Percentiles rank a stretch among this genome's conserved stretches.
These are phyloP conservation scores for Yamadazyma jaroonii DNA, from an alignment of 1,139 yeast genomes.

Conservation along the genomic window DNA sequence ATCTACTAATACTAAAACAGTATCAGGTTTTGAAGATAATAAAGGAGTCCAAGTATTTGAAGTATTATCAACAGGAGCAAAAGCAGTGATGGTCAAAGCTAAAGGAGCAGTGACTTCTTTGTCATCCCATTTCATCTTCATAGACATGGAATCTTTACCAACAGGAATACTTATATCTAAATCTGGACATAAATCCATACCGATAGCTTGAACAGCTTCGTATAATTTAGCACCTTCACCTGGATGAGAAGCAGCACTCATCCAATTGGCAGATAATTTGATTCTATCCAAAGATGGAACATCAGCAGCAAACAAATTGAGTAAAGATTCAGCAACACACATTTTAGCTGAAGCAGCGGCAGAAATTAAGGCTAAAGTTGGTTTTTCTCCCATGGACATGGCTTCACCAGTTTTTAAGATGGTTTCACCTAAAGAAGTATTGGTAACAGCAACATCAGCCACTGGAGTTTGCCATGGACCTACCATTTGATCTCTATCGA, in stretches of 20 bases:
- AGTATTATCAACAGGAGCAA: constrained; percentile 82
- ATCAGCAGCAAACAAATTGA: constrained; percentile 90
- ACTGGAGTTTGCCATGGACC: constrained; percentile 99
- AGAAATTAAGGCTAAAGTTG: constrained; percentile 82
- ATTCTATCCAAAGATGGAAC: constrained; percentile 71
- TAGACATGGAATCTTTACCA: constrained; percentile 98
- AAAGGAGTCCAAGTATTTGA: constrained; percentile 96
- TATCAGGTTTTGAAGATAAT: constrained; percentile 49
- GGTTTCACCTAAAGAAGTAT: constrained; percentile 79
- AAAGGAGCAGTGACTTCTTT: constrained; percentile 94
- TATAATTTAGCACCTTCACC: constrained; percentile 96
- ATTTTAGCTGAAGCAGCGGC: constrained; percentile 97
- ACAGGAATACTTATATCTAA: constrained; percentile 93
- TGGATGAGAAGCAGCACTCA: constrained; percentile 94
- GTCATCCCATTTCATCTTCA: constrained; percentile 98
- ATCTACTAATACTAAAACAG: constrained; percentile 77
- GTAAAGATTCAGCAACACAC: constrained; percentile 92
- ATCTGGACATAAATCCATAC: constrained; percentile 90
- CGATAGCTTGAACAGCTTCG: constrained; percentile 97
- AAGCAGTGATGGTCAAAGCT: constrained; percentile 89
- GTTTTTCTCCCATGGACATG: constrained; percentile 96
- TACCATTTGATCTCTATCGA: constrained; percentile 97
- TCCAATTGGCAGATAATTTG: constrained; percentile 97
- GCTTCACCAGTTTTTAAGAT: constrained; percentile 87
- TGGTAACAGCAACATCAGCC: constrained; percentile 98